A percentile compares a stretch with the other conserved stretches of the same genome.
These are phyloP conservation scores for Bacidia rubella DNA, from an alignment of 495 filamentous ascomycete species.

Conservation along the genomic window DNA sequence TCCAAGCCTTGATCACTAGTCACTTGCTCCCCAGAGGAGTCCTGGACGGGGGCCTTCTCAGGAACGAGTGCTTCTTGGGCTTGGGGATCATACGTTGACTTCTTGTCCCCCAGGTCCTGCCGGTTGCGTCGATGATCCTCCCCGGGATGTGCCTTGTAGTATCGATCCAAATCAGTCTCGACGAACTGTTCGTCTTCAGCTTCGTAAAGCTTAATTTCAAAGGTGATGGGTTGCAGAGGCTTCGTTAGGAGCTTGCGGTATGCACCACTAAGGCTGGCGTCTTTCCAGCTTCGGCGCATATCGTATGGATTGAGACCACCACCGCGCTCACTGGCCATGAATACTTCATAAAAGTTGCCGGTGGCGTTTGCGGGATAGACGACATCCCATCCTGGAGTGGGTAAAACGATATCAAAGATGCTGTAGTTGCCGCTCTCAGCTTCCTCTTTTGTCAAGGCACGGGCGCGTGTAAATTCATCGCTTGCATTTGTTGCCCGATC, in stretches of 20 bases:
- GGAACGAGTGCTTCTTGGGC: background rate
- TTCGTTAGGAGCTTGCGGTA: slow-evolving; percentile 77
- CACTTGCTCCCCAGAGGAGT: background rate
- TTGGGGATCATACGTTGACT: background rate
- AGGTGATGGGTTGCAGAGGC: slow-evolving; percentile 41
- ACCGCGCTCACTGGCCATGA: slow-evolving; percentile 68
- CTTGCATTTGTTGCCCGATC: slow-evolving; percentile 42
- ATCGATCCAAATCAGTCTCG: slow-evolving; percentile 60
- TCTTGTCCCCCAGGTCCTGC: background rate
- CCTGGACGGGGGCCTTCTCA: background rate
- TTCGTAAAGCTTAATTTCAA: slow-evolving; percentile 53
- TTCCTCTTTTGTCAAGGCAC: slow-evolving; percentile 61
- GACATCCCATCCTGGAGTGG: slow-evolving; percentile 84
- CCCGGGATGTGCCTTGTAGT: slow-evolving; percentile 19
- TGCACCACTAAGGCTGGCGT: slow-evolving; percentile 74
- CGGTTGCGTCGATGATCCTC: background rate
- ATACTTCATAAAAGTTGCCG: slow-evolving; percentile 60
- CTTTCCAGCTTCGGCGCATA: slow-evolving; percentile 76
- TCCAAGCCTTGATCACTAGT: background rate
- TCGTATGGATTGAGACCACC: slow-evolving; percentile 68
- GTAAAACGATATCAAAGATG: slow-evolving; percentile 86
- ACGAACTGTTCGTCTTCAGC: slow-evolving; percentile 71
- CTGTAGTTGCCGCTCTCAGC: slow-evolving; percentile 62
- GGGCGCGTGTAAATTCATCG: slow-evolving; percentile 58
- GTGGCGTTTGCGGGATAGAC: slow-evolving; percentile 76